Evolutionary conservation across 2,329 filamentous ascomycete species (phyloP).

Genomic region (Rhinocladiella mackenziei): DNA sequence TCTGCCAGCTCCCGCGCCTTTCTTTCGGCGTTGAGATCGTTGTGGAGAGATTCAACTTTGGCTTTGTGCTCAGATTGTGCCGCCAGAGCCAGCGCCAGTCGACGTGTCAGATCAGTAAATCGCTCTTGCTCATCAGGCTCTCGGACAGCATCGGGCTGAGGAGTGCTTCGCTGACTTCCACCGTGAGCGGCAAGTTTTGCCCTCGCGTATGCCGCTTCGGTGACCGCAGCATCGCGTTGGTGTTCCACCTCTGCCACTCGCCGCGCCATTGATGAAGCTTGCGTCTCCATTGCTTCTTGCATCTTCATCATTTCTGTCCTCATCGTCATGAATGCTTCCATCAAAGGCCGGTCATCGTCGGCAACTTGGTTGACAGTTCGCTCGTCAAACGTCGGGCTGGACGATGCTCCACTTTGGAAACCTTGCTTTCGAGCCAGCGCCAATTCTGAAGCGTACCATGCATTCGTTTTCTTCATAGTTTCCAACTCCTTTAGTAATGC

Average conservation of each 20-base stretch:
- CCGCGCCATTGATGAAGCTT: constrained; percentile 78
- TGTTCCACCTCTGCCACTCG: constrained; percentile 91
- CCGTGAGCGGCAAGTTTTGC: constrained; percentile 82
- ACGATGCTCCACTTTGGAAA: constrained; percentile 68
- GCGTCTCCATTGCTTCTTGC: constrained; percentile 82
- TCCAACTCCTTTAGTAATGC: constrained; percentile 84
- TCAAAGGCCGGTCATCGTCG: constrained; percentile 85
- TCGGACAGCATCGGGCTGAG: constrained; percentile 54
- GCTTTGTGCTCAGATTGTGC: constrained; percentile 75
- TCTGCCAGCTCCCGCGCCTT: constrained; percentile 79
- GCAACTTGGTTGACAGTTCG: constrained; percentile 73
- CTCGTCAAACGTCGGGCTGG: constrained; percentile 71
- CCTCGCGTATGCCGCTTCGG: constrained; percentile 91
- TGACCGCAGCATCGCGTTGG: constrained; percentile 89
- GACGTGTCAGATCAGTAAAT: constrained; percentile 69
- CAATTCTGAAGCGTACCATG: constrained; percentile 95
- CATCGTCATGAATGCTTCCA: constrained; percentile 91
- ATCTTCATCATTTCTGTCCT: constrained; percentile 83
- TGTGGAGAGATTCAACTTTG: constrained; percentile 64
- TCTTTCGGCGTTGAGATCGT: constrained; percentile 76
- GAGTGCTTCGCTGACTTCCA: constrained; percentile 48
- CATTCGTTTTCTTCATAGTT: constrained; percentile 76
- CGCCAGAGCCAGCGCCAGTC: constrained; percentile 75
- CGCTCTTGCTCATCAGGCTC: constrained; percentile 64
- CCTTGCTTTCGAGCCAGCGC: constrained; percentile 87